phyloP scores from a whole-genome alignment of 176 grass and related monocot species.

The Phoenix dactylifera region DNA sequence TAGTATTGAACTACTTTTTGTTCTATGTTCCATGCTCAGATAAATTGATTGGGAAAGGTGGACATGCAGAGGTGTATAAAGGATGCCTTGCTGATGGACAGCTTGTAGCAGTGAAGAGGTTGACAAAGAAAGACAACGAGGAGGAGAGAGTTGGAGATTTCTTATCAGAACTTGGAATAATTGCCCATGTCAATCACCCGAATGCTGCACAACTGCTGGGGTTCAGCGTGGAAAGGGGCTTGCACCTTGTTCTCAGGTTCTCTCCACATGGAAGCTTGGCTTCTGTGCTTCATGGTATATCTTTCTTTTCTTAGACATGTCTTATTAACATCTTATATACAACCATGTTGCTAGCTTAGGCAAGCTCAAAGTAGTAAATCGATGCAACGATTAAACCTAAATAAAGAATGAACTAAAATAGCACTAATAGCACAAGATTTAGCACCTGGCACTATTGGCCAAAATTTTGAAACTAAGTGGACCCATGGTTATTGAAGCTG shows the following conservation, averaged over 20 bases:
- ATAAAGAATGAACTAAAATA: too few species aligned
- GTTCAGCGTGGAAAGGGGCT: conserved; percentile 75
- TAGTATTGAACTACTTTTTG: too few species aligned
- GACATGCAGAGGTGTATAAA: conserved; percentile 5
- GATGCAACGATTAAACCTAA: too few species aligned
- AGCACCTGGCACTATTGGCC: too few species aligned
- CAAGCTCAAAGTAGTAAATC: too few species aligned
- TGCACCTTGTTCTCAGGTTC: conserved; percentile 85
- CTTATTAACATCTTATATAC: too few species aligned
- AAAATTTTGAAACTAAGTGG: too few species aligned
- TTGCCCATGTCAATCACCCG: conserved; percentile 92
- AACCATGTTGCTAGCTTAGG: too few species aligned
- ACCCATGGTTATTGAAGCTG: too few species aligned
- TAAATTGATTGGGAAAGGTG: conserved; percentile 10
- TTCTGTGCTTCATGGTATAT: conserved; percentile 80
- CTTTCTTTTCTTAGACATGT: not conserved
- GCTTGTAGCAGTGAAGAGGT: conserved; percentile 4
- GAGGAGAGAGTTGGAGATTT: conserved; percentile 87
- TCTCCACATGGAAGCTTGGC: conserved; percentile 94
- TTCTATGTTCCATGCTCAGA: not conserved
- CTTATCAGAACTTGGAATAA: conserved; percentile 95
- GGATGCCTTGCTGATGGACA: conserved; percentile 3
- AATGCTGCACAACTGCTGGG: conserved; percentile 92
- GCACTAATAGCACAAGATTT: too few species aligned
- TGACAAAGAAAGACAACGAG: conserved; percentile 25